Evolutionary conservation across 2,329 filamentous ascomycete species (phyloP), one percentile per base, ranked within the genome.

Genomic region (Alternaria gaisen): DNA sequence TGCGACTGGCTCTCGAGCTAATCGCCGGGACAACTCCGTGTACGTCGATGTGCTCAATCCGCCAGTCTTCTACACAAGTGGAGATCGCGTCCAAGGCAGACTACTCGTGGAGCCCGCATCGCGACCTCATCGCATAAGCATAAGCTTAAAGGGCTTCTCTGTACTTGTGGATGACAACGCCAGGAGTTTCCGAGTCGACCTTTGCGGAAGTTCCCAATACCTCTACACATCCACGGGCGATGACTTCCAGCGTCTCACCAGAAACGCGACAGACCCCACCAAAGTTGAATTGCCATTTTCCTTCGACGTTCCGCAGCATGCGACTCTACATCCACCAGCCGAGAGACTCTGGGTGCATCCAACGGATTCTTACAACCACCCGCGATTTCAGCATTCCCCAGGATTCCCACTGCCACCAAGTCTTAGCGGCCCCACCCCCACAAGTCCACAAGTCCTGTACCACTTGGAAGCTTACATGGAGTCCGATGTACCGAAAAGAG

Each of bases 211-310:
- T 9, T 60, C 63, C 1, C 59, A 66, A 41, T 55, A 66, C 38
- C 61, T 75, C 5, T 75, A 72, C 51, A 43, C 53, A 2, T 70
- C 70, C 10, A 56, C 65, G 10, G 57, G 61, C 32, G 56, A 47
- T 28, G 64, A 68, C 34, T 70, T 72, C 34, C 70, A 75, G 24
- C 68, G 72, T 42, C 30, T 71, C 4, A 59, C 58, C 28, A 62
- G 59, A 48, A 72, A 68, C 41, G 65, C 67, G 36, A 64, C 61
- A 10, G 36, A 43, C 5, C 64, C 68, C 20, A 67, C 65, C 16
- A 69, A 65, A 46, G 68, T 72, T 2, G 72, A 74, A 46, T 50
- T 75, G 2, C 66, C 67, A 14, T 75, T 75, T 38, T 60, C 69
- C 41, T 71, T 75, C 46, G 38, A 66, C 40, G n/a, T 72, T 47